Conservation (phyloP, 306 rosid species). For the Luffa aegyptiaca region DNA sequence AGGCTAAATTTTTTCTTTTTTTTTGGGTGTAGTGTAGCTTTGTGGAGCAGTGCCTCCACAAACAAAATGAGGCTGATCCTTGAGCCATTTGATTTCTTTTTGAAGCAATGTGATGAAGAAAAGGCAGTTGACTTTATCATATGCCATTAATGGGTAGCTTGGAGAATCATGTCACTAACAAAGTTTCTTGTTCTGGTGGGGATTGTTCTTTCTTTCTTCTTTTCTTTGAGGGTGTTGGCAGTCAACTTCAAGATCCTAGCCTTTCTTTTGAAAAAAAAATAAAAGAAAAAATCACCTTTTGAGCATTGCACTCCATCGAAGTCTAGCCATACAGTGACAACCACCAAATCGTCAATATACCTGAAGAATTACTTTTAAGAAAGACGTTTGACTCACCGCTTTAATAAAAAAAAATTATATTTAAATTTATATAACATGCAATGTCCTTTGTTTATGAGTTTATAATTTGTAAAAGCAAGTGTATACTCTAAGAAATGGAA, state of each 20-base stretch:
- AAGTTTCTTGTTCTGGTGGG: slow-evolving; percentile 4
- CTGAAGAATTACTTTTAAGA: neutral
- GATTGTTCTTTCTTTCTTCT: neutral
- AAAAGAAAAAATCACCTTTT: neutral
- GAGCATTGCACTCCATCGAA: neutral
- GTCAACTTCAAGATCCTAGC: slow-evolving; percentile 9
- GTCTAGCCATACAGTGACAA: neutral
- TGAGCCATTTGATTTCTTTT: neutral
- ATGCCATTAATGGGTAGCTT: slow-evolving; percentile 12
- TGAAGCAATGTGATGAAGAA: slow-evolving; percentile 2
- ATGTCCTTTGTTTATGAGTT: neutral
- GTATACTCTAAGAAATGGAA: too few relatives aligned
- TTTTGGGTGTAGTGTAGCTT: neutral
- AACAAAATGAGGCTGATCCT: neutral
- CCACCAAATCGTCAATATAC: neutral
- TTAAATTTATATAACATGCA: neutral
- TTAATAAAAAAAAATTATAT: neutral
- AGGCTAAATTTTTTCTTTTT: neutral
- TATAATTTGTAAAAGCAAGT: too few relatives aligned
- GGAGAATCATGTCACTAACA: slow-evolving; percentile 8
- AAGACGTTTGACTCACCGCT: neutral
- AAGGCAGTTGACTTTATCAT: slow-evolving; percentile 4
- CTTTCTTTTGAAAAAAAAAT: neutral
- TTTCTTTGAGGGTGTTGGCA: neutral
- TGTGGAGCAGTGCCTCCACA: neutral